phyloP scores from a whole-genome alignment of 2,329 filamentous ascomycete species.

The Fusarium phyllophilum region DNA sequence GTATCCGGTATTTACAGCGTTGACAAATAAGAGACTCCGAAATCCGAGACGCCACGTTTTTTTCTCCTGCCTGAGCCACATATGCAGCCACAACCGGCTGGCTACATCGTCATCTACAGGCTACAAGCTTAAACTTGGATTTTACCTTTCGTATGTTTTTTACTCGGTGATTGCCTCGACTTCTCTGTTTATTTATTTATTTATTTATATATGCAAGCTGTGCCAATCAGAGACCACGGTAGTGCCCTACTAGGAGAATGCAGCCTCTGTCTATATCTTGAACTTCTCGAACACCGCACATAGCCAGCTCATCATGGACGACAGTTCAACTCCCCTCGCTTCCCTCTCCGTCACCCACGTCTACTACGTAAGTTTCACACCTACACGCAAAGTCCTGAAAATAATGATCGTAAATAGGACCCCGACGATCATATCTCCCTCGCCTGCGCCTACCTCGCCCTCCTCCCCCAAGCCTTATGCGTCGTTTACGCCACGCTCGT shows the following conservation, averaged over 20 bases:
- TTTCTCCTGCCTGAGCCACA: slow-evolving; percentile 2
- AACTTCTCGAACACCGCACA: not conserved
- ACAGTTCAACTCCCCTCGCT: slow-evolving; percentile 70
- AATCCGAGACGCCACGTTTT: slow-evolving; percentile 21
- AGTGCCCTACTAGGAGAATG: slow-evolving; percentile 11
- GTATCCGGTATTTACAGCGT: not conserved
- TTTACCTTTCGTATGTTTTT: not conserved
- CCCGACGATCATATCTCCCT: slow-evolving; percentile 86
- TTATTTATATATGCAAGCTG: not conserved
- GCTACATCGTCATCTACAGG: slow-evolving; percentile 17
- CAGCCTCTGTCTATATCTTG: not conserved
- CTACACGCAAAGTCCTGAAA: not conserved
- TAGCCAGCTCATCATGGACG: slow-evolving; percentile 38
- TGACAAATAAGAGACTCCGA: slow-evolving; percentile 18
- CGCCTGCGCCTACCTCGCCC: slow-evolving; percentile 90
- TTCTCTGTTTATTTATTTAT: not conserved
- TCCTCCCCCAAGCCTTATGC: slow-evolving; percentile 90
- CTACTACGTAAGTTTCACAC: slow-evolving; percentile 77
- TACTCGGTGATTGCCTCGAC: not conserved
- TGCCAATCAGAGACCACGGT: not conserved
- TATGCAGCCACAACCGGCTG: slow-evolving; percentile 9
- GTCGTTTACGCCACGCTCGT: slow-evolving; percentile 90
- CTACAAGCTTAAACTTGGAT: slow-evolving; percentile 7
- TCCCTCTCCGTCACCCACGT: slow-evolving; percentile 96
- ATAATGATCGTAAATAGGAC: slow-evolving; percentile 68